Evolutionary conservation across 1,284 basidiomycete species (phyloP), one percentile per base, ranked within the genome.

Genomic region (Psilocybe mexicana): DNA sequence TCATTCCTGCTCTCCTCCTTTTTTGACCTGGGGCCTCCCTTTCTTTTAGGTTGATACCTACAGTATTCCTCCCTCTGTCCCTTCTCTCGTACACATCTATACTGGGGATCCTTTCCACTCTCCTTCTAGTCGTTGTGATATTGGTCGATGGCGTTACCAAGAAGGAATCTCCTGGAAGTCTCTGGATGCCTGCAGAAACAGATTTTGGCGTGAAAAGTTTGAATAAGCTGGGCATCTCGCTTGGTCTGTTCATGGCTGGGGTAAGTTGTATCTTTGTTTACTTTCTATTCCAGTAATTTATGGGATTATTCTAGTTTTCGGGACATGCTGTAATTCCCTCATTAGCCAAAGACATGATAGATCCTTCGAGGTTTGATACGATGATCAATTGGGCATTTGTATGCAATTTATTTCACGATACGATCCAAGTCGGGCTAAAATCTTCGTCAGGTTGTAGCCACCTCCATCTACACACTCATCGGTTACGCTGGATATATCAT

Each of bases 211-310:
- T 92, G 28, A 79, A 83, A 54, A 79, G 69, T 65, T 74, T 72
- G 58, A 82, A 70, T 71, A 85, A 87, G 60, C 72, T 98, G 10
- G 89, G 90, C 1, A 67, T 92, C 35, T 84, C 90, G 8, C 90
- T 95, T 69, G 96, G 96, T 2, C 77, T 98, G 56, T 88, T 98
- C 70, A 94, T 98, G 89, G 93, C 93, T n/a, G 95, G 96, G 23
- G 91, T 93, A 69, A 69, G 86, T 72, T 8, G 36, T 42, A 11
- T 36, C 12, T 52, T 43, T 43, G 35, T 33, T 47, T 6, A 26
- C 50, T 40, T 18, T 26, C 49, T n/a, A 43, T 5, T 40, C 35
- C 33, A 28, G 6, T 38, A 12, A 62, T 43, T 38, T 14, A 50
- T 33, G 5, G 58, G 40, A 28, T 43, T 55, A 24, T 33, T 24